Evolutionary conservation across 83 land plant species (phyloP), one percentile per base, ranked within the genome.

Genomic region (Isoetes engelmannii): DNA sequence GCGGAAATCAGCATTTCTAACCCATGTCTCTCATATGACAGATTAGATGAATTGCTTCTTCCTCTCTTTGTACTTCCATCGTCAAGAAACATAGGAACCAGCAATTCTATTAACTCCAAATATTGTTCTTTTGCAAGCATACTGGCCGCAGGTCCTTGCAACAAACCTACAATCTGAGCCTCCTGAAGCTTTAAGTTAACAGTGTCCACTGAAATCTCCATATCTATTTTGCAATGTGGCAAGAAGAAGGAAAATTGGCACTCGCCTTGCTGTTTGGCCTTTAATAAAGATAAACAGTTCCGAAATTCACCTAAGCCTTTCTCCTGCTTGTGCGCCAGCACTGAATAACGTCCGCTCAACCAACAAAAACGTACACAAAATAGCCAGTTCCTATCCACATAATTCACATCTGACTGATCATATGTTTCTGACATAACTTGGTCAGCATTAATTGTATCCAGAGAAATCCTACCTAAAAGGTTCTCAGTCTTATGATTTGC

Each of bases 361-460:
- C 92, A 95, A 71, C 74, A 83, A 75, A 85, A 95, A 8, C 99
- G 88, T 58, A 77, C 76, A 93, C 97, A 91, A 65, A 95, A 91
- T 45, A 83, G 67, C 72, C 77, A 74, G 44, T 75, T 68, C 28
- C 62, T 65, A 28, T 28, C 37, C 37, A 28, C 37, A 28, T 28
- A 0, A 28, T 28, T 2, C 37, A 28, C 37, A 28, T 28, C 37
- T 28, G 37, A 28, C 37, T 28, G 1, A 28, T 28, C 2, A 28
- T 28, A 2, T 28, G 37, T 28, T 0, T 28, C 37, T 28, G 37
- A 0, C 0, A 28, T 28, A 28, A 28, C 37, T 28, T 28, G 37
- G 37, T 28, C 37, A 0, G 37, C 37, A 28, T 0, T 2, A 28
- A 28, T 28, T 28, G 37, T 2, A 28, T 28, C 37, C 37, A 28